phyloP scores from a whole-genome alignment of 495 filamentous ascomycete genomes.

The Parmelia sp. region DNA sequence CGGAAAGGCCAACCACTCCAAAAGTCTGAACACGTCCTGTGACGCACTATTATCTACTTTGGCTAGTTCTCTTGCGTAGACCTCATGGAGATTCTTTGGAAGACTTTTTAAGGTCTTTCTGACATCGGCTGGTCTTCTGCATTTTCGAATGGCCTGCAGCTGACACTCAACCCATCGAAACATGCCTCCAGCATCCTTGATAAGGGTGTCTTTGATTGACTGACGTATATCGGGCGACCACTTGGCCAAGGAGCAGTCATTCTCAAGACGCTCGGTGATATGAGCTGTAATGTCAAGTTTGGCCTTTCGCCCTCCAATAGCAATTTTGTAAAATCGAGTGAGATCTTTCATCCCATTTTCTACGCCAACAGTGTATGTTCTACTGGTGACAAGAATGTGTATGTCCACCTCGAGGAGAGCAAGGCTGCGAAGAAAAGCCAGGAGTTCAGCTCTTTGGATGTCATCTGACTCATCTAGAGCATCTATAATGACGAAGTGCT shows the following conservation, averaged over 20 bases:
- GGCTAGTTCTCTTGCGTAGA: constrained; percentile 32
- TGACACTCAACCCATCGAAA: constrained; percentile 41
- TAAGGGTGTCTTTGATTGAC: background rate
- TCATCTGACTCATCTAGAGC: background rate
- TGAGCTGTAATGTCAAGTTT: background rate
- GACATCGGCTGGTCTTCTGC: constrained; percentile 24
- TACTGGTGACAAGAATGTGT: background rate
- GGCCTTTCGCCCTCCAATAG: background rate
- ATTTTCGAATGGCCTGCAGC: constrained; percentile 32
- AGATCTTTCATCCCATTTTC: background rate
- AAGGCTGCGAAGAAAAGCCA: background rate
- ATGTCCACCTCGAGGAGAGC: background rate
- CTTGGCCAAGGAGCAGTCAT: background rate
- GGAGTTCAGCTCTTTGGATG: background rate
- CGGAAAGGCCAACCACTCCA: background rate
- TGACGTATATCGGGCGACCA: background rate
- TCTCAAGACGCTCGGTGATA: background rate
- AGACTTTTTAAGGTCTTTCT: constrained; percentile 30
- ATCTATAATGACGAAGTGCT: background rate
- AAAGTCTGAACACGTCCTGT: background rate
- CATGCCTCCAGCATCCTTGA: constrained; percentile 5
- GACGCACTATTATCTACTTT: constrained; percentile 19
- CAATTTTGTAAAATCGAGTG: background rate
- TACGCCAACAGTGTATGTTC: background rate
- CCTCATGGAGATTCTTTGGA: constrained; percentile 33